phyloP scores from a whole-genome alignment of 2,329 filamentous ascomycete species.

The Daldinia eschscholtzii region DNA sequence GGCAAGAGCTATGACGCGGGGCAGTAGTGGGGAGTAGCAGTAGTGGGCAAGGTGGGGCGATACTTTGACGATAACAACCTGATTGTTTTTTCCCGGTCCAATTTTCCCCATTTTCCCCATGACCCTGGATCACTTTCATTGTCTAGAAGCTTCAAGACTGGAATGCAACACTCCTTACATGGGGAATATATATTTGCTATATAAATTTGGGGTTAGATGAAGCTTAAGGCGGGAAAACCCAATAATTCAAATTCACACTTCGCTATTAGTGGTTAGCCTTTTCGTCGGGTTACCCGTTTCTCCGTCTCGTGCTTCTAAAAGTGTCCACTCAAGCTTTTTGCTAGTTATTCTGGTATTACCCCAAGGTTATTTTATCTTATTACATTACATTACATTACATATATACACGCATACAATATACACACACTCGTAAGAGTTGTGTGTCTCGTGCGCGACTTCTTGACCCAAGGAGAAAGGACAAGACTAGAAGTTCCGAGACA shows the following conservation, averaged over 20 bases:
- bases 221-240: constrained; percentile 10
- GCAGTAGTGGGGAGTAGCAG: constrained; percentile 12
- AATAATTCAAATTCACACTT: constrained; percentile 20
- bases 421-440: constrained; percentile 11
- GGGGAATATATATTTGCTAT: background rate
- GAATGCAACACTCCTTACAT: constrained; percentile 28
- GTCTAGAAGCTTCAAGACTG: constrained; percentile 32
- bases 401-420: background rate
- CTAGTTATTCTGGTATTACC: constrained; percentile 5
- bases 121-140: background rate
- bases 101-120: constrained; percentile 13
- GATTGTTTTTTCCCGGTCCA: constrained; percentile 19
- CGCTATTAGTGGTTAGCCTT: background rate
- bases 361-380: constrained; percentile 4
- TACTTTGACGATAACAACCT: constrained; percentile 28
- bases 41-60: constrained; percentile 28
- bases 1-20: constrained; percentile 2
- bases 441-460: constrained; percentile 33
- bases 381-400: background rate
- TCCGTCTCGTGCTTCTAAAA: background rate
- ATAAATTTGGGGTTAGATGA: background rate
- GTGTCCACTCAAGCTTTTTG: constrained; percentile 6
- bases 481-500: background rate
- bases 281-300: constrained; percentile 8
- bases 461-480: constrained; percentile 12